phyloP scores from a whole-genome alignment of 2,329 filamentous ascomycete genomes.

The Colletotrichum incanum region DNA sequence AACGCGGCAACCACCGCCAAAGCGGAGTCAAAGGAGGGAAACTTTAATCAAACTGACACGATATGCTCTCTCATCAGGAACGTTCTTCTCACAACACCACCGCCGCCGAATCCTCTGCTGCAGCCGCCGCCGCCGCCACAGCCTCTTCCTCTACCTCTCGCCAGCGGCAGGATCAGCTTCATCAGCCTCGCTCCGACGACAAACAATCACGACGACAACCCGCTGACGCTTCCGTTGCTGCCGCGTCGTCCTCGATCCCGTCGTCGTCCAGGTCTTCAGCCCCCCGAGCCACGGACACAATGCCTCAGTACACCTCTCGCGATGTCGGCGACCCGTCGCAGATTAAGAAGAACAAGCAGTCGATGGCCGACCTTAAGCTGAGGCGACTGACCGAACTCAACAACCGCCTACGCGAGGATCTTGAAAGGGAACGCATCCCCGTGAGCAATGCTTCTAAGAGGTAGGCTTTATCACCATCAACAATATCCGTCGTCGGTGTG shows the following conservation, averaged over 20 bases:
- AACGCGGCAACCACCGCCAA: constrained; percentile 42
- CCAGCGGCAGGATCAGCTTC: constrained; percentile 39
- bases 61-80: constrained; percentile 42
- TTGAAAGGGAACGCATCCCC: constrained; percentile 95
- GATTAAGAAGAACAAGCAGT: constrained; percentile 96
- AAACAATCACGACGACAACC: constrained; percentile 31
- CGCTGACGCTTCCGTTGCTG: constrained; percentile 15
- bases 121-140: constrained; percentile 27
- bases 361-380: constrained; percentile 98
- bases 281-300: constrained; percentile 56
- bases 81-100: constrained; percentile 37
- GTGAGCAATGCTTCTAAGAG: constrained; percentile 94
- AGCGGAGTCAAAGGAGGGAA: constrained; percentile 43
- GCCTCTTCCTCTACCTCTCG: constrained; percentile 34
- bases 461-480: constrained; percentile 64
- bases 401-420: constrained; percentile 93
- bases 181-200: constrained; percentile 27
- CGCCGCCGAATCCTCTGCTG: constrained; percentile 25
- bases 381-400: constrained; percentile 97
- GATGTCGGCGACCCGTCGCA: constrained; percentile 78
- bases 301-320: constrained; percentile 78
- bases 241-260: constrained; percentile 41
- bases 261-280: constrained; percentile 41
- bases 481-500: neutral
- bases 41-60: constrained; percentile 45